Base-by-base conservation (phyloP, 2,329 filamentous ascomycete genomes). In the Periconia macrospinosa region DNA sequence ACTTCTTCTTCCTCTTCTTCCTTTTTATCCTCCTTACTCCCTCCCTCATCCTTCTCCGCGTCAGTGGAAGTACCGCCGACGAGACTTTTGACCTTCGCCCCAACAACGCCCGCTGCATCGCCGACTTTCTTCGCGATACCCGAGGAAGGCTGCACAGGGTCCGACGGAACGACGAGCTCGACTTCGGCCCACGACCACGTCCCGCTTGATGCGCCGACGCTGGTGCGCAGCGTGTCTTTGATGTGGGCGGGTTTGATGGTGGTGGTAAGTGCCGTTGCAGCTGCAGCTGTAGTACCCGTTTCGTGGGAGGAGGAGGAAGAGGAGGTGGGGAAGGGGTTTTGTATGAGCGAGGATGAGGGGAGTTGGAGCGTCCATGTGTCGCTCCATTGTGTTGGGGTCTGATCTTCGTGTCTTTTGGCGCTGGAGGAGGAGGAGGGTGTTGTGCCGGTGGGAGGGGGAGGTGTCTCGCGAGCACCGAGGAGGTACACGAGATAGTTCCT, bases 361-460 rank as follows among this genome's bases (percentile, higher is more conserved):
- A 78, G 67, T 52, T 79, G 77, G n/a, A 77, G 69, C 0, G 69
- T 73, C 76, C 76, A 78, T n/a, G 75, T 69, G 52, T 78, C 76
- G 50, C 70, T 74, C 66, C 74, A 76, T 43, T 68, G 66, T 9
- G 63, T 67, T 13, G 17, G 33, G 10, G 18, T 6, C 5, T 41
- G 43, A 19, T 64, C 43, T 30, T 60, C 41, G 11, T 27, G 41
- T n/a, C n/a, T n/a, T n/a, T n/a, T n/a, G n/a, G n/a, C n/a, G n/a
- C n/a, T n/a, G n/a, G n/a, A n/a, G n/a, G n/a, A n/a, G n/a, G n/a
- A n/a, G n/a, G 44, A 48, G 45, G 33, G 17, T 3, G 45, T 17
- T n/a, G n/a, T n/a, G n/a, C n/a, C n/a, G 37, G 41, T 37, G 6
- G 23, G 44, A 1, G 6, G 49, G 17, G 13, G 56, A 52, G 51